Percentiles rank a stretch among this genome's conserved stretches.
Evolutionary conservation across 2,329 filamentous ascomycete genomes (phyloP).

Genomic region (Cytospora mali): DNA sequence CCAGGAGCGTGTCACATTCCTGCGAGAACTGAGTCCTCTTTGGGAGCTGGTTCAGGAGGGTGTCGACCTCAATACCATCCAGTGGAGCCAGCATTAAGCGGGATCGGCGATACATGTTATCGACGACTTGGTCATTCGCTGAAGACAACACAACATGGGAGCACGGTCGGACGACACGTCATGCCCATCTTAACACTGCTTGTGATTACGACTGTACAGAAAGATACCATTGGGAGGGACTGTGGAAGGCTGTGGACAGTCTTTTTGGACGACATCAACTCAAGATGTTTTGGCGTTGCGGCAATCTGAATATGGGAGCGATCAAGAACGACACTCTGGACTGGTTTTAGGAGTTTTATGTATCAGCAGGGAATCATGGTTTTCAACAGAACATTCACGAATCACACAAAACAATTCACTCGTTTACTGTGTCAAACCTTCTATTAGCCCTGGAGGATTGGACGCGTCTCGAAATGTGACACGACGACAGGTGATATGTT

Average conservation of each 20-base stretch:
- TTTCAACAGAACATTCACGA: background rate
- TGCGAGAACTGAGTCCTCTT: conserved; percentile 90
- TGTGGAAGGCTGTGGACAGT: background rate
- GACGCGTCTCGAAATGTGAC: background rate
- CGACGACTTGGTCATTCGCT: background rate
- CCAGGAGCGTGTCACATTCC: conserved; percentile 83
- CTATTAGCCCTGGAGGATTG: no score
- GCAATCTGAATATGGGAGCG: conserved; percentile 17
- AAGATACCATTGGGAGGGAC: conserved; percentile 16
- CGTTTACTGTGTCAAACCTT: background rate
- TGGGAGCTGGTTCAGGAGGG: conserved; percentile 99
- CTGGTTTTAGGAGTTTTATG: background rate
- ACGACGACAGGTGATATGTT: background rate
- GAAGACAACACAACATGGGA: background rate
- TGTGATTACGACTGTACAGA: conserved; percentile 4
- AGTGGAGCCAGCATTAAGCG: conserved; percentile 92
- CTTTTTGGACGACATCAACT: conserved; percentile 2
- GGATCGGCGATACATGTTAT: background rate
- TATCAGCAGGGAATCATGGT: background rate
- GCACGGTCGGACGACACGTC: background rate
- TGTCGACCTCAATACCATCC: conserved; percentile 90
- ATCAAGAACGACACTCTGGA: conserved; percentile 20
- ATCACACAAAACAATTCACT: background rate
- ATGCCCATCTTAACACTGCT: background rate
- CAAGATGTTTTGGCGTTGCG: conserved; percentile 23